Base-by-base conservation (phyloP, 2,329 filamentous ascomycete species). In the Phoma sp. region DNA sequence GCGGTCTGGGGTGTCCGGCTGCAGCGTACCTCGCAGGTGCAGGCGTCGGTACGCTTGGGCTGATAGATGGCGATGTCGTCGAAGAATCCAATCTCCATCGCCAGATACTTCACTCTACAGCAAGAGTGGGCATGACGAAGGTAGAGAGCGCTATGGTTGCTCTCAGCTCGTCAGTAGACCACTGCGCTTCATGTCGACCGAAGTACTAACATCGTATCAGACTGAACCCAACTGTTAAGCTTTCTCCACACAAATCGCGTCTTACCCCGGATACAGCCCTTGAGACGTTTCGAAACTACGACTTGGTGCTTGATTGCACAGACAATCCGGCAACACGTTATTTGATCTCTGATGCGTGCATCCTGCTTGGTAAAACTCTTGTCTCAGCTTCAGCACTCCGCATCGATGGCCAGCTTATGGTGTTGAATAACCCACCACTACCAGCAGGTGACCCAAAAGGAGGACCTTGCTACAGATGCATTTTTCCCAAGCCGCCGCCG, bases 311-410 rank as follows among this genome's bases (percentile, higher is more conserved):
- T 10, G 95, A 99, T 74, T 99, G 95, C 73, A 98, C 93, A 8
- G 95, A 99, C 75, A 92, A 93, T 61, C 93, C 95, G 0, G 89
- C 90, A 1, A 90, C 91, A 0, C 89, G 95, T 38, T 98, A 99
- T 72, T 83, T 98, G 40, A 90, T 98, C 60, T 96, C 91, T 0
- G 95, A 99, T 70, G 85, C 89, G 13, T 96, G 91, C 64, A 89
- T 97, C 8, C 79, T 96, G 4, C 80, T 93, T 0, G 78, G 82
- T 2, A 95, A 91, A 68, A 87, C 91, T 0, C 83, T 99, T 13
- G 85, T 98, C 10, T 96, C 92, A 3, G 95, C 93, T 1, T 96
- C 93, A 0, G 93, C 95, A 0, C 83, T 98, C 23, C 87, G 91
- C 14, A 91, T 89, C 0, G 93, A 96, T 52, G 95, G 95, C 2